Conservation (phyloP, 306 rosid genomes). For the Lathyrus tuberosus region DNA sequence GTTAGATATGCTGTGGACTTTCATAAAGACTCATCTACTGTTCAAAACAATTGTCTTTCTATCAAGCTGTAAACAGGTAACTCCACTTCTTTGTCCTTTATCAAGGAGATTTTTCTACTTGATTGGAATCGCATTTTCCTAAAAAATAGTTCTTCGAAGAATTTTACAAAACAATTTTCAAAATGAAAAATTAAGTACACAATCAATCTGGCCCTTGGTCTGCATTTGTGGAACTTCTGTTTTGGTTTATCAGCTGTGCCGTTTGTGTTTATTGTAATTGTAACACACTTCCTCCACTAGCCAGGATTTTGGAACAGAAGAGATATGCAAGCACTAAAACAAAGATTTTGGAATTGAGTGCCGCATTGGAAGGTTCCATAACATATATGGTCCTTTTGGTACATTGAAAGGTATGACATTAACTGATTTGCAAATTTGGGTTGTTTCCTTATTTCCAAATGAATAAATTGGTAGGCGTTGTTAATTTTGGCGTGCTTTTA, state of each 20-base stretch:
- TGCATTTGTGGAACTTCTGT: constrained; percentile 4
- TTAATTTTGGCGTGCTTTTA: too few species aligned
- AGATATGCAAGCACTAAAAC: too few species aligned
- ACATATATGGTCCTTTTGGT: too few species aligned
- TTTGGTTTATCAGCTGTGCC: constrained; percentile 13
- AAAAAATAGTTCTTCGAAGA: not conserved
- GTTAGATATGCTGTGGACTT: constrained; percentile 91
- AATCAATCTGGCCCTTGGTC: not conserved
- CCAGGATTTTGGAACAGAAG: too few species aligned
- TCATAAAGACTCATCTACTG: constrained; percentile 83
- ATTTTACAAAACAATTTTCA: not conserved
- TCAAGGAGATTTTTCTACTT: constrained; percentile 12
- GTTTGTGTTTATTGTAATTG: not conserved
- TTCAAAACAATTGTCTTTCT: constrained; percentile 81
- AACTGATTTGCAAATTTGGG: too few species aligned
- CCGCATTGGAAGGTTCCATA: too few species aligned
- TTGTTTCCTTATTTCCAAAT: too few species aligned
- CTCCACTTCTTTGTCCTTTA: constrained; percentile 15
- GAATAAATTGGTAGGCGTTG: too few species aligned
- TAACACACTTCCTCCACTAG: too few species aligned
- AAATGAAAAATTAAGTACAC: not conserved
- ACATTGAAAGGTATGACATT: too few species aligned
- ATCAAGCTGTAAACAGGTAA: constrained; percentile 87
- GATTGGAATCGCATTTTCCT: constrained; percentile 23
- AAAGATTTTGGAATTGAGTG: too few species aligned